Conservation (phyloP, 768 basidiomycete species). For the Sporobolomyces pararoseus region DNA sequence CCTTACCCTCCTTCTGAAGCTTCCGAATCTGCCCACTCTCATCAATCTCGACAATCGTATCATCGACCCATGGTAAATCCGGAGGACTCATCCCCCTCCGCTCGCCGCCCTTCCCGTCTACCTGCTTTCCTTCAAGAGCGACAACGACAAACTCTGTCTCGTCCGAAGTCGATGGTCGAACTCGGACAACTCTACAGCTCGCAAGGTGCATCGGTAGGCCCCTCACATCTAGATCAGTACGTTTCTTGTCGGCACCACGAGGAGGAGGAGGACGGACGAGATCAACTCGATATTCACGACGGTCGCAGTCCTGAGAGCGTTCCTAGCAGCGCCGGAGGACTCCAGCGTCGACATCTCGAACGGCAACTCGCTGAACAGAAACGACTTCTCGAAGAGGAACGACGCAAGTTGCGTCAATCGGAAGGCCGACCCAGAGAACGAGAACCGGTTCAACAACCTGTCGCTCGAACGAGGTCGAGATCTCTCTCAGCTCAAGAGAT, state of each 20-base stretch:
- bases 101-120: conserved; percentile 26
- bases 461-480: conserved; percentile 1
- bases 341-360: conserved; percentile 35
- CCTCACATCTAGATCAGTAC: background rate
- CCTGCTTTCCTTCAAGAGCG: conserved; percentile 39
- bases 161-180: conserved; percentile 44
- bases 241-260: background rate
- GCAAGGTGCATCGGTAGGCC: background rate
- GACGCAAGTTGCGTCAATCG: conserved; percentile 1
- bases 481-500: conserved; percentile 30
- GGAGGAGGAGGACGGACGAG: background rate
- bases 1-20: conserved; percentile 15
- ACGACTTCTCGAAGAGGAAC: conserved; percentile 15
- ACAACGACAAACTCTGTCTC: conserved; percentile 5
- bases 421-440: conserved; percentile 19
- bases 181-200: conserved; percentile 29
- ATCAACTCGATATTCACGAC: conserved; percentile 1
- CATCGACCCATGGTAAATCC: conserved; percentile 6
- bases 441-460: background rate
- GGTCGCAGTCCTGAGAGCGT: conserved; percentile 22
- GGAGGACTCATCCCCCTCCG: background rate
- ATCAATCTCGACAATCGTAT: conserved; percentile 13
- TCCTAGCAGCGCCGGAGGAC: conserved; percentile 33
- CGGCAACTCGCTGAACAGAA: conserved; percentile 19
- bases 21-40: conserved; percentile 11